phyloP scores from a whole-genome alignment of 306 rosid species.

The Cercis canadensis region DNA sequence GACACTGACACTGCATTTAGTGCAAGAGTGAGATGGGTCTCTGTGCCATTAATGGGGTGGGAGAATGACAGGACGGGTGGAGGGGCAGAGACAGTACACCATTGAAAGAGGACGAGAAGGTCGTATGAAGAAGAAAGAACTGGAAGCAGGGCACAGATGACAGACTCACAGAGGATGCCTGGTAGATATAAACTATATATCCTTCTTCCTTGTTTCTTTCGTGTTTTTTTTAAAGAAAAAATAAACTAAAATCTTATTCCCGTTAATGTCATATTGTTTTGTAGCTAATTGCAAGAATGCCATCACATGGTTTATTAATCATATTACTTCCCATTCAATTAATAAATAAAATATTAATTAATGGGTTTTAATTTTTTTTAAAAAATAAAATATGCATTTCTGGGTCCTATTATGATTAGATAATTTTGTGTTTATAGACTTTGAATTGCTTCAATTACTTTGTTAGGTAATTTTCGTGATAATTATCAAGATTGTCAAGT shows the following conservation, averaged over 20 bases:
- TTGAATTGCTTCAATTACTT: too few species aligned
- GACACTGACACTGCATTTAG: constrained; percentile 47
- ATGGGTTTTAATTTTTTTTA: too few species aligned
- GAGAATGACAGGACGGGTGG: constrained; percentile 20
- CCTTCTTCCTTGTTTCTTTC: background rate
- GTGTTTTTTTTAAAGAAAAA: background rate
- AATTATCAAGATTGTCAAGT: too few species aligned
- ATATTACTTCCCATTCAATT: too few species aligned
- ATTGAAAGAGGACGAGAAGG: background rate
- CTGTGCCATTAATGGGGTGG: constrained; percentile 52
- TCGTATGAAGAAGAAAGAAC: background rate
- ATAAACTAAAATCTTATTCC: background rate
- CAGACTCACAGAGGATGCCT: background rate
- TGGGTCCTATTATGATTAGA: too few species aligned
- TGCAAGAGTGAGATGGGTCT: constrained; percentile 12
- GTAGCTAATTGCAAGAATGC: constrained; percentile 29
- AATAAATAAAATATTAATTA: too few species aligned
- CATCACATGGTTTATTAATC: constrained; percentile 30
- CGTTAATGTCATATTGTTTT: constrained; percentile 10
- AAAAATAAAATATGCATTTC: too few species aligned
- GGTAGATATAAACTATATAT: background rate
- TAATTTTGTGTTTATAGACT: too few species aligned
- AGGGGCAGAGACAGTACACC: background rate
- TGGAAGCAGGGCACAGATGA: background rate
- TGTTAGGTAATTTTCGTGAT: too few species aligned